Conservation (phyloP, 768 basidiomycete species). For the Xerocomus potaroensis region DNA sequence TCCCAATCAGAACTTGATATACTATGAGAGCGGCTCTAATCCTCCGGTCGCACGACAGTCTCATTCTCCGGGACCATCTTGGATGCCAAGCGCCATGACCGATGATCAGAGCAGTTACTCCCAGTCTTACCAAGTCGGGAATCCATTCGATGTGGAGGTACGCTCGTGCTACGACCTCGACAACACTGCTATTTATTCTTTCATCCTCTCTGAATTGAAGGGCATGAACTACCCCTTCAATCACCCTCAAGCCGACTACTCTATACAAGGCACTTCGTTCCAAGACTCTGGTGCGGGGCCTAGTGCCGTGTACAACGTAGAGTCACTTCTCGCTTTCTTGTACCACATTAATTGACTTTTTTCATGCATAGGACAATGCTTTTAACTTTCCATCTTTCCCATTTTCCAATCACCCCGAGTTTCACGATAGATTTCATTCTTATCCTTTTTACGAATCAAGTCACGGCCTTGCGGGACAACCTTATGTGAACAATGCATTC, state of each 20-base stretch:
- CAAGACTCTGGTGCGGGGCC: not conserved
- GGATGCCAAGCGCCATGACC: not conserved
- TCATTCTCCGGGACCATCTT: not conserved
- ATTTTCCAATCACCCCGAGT: not conserved
- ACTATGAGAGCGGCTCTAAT: constrained; percentile 6
- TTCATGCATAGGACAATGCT: constrained; percentile 5
- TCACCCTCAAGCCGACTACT: not conserved
- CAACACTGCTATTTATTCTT: not conserved
- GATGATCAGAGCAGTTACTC: constrained; percentile 1
- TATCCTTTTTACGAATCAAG: not conserved
- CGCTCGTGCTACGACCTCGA: constrained; percentile 4
- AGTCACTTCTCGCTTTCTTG: not conserved
- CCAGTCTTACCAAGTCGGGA: constrained; percentile 5
- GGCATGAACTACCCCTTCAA: not conserved
- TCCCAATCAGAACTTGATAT: not conserved
- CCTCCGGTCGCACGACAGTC: constrained; percentile 1
- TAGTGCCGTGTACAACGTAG: constrained; percentile 10
- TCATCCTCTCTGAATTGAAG: constrained; percentile 5
- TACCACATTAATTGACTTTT: not conserved
- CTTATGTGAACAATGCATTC: not conserved
- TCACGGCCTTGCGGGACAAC: not conserved
- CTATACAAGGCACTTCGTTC: not conserved
- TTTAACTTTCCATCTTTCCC: not conserved
- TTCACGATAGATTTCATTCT: not conserved
- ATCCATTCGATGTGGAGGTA: constrained; percentile 7